These are phyloP conservation scores for Mycena galopus DNA, from an alignment of 768 basidiomycete genomes.

Conservation along the genomic window DNA sequence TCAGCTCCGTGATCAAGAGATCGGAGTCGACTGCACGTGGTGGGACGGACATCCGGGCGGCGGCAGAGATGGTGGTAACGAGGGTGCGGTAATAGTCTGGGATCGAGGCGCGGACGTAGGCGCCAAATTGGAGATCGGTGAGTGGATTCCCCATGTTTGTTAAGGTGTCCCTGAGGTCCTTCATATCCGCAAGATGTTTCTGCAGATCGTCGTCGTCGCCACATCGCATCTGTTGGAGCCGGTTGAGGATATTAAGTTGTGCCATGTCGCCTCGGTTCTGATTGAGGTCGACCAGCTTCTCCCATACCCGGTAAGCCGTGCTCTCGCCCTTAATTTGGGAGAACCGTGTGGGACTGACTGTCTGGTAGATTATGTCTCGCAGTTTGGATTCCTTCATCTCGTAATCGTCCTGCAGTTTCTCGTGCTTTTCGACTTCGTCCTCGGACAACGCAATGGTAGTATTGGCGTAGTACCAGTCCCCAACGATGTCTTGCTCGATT, in stretches of 20 bases:
- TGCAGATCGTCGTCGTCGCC: not conserved
- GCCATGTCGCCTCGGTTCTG: not conserved
- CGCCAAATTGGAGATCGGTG: too few species aligned
- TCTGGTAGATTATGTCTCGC: conserved; percentile 1
- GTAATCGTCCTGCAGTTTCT: conserved; percentile 7
- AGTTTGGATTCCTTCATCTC: conserved; percentile 7
- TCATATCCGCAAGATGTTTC: not conserved
- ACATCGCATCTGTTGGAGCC: not conserved
- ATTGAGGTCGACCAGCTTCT: not conserved
- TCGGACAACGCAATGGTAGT: not conserved
- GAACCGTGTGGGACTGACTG: conserved; percentile 2
- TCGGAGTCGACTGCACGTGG: too few species aligned
- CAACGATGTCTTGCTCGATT: not conserved
- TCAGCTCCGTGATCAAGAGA: too few species aligned
- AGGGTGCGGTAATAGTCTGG: too few species aligned
- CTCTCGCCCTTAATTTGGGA: not conserved
- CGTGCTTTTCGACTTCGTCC: not conserved
- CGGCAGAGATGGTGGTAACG: too few species aligned
- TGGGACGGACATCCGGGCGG: too few species aligned
- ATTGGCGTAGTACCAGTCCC: not conserved
- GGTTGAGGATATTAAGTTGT: not conserved
- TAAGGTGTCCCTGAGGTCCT: too few species aligned
- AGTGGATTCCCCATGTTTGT: too few species aligned
- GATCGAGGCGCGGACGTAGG: too few species aligned
- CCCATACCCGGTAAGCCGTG: not conserved